These are phyloP conservation scores for Phytophthora pluvialis DNA, from an alignment of 352 stramenopile species.

Conservation along the genomic window DNA sequence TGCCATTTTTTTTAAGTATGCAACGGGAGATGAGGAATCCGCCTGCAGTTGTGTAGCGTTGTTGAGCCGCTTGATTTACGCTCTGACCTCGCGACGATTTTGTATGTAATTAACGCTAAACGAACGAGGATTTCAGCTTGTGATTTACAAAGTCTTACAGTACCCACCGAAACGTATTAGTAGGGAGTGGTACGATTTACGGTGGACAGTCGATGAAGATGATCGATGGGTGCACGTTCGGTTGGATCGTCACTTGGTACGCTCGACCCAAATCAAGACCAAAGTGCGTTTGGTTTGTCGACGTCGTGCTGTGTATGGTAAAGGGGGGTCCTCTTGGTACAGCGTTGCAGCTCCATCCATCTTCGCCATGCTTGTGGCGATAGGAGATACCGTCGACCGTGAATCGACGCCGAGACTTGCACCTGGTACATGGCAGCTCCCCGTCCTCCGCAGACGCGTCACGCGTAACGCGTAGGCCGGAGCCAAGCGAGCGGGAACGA, in stretches of 20 bases:
- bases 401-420: conserved; percentile 14
- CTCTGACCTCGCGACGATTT: too few relatives aligned
- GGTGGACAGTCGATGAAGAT: conserved; percentile 26
- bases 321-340: conserved; percentile 1
- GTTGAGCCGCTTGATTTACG: background rate
- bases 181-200: background rate
- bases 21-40: too few relatives aligned
- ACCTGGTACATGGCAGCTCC: conserved; percentile 2
- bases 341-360: conserved; percentile 10
- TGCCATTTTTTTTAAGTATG: too few relatives aligned
- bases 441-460: background rate
- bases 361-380: conserved; percentile 4
- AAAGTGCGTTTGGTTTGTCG: background rate
- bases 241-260: background rate
- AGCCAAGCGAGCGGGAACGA: conserved; percentile 8
- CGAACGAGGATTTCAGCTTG: too few relatives aligned
- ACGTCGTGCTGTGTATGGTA: background rate
- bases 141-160: background rate
- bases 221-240: conserved; percentile 3
- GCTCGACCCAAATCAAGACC: background rate
- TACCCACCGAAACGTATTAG: too few relatives aligned
- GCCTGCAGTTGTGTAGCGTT: background rate
- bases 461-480: background rate
- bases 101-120: too few relatives aligned
- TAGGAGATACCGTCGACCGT: conserved; percentile 14